These are phyloP conservation scores for Lolium rigidum DNA, from an alignment of 176 grass and related monocot species.

Conservation along the genomic window DNA sequence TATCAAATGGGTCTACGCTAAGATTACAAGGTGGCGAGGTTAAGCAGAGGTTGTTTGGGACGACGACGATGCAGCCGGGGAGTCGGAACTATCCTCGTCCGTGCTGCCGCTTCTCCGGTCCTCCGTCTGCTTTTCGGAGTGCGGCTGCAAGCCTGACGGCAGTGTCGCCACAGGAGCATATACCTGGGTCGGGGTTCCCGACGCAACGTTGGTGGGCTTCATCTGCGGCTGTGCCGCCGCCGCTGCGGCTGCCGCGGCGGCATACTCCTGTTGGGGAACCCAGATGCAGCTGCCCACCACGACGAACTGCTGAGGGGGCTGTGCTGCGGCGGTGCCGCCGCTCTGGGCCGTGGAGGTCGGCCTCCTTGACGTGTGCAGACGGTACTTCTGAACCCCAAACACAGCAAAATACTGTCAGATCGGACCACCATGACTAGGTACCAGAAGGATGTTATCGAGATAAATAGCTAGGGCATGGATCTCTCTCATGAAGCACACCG, in stretches of 20 bases:
- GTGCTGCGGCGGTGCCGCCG: background rate
- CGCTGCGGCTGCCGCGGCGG: conserved; percentile 1
- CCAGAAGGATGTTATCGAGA: background rate
- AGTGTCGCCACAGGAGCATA: conserved; percentile 49
- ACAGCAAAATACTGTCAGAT: background rate
- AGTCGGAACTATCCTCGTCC: conserved; percentile 30
- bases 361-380: conserved; percentile 61
- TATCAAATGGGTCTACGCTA: conserved; percentile 8
- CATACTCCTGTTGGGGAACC: conserved; percentile 53
- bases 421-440: background rate
- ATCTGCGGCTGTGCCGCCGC: conserved; percentile 20
- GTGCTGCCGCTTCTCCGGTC: conserved; percentile 10
- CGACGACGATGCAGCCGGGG: conserved; percentile 55
- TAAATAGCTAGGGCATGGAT: background rate
- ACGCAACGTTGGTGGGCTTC: background rate
- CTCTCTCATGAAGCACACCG: background rate
- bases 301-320: conserved; percentile 48
- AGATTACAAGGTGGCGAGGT: background rate
- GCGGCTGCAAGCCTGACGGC: conserved; percentile 4
- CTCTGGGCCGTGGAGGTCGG: conserved; percentile 52
- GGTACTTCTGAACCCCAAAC: conserved; percentile 59
- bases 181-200: conserved; percentile 27
- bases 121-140: background rate
- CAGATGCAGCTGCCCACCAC: conserved; percentile 61
- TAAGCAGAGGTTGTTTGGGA: conserved; percentile 54